phyloP scores from a whole-genome alignment of 805 yeast species.

The Vanderwaltozyma yarrowii region DNA sequence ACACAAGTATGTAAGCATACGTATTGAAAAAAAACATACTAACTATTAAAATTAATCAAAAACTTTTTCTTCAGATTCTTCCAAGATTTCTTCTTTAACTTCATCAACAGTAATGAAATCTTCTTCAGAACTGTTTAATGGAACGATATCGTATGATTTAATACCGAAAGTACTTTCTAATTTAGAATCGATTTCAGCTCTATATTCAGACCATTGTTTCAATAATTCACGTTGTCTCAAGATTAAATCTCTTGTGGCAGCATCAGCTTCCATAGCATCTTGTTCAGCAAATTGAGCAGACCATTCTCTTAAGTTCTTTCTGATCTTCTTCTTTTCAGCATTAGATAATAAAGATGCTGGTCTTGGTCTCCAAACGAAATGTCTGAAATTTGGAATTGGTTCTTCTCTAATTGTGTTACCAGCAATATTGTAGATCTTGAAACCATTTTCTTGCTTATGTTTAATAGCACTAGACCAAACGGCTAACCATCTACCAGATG shows the following conservation, averaged over 20 bases:
- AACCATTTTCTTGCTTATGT: constrained; percentile 83
- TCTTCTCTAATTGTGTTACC: constrained; percentile 74
- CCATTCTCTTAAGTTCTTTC: constrained; percentile 81
- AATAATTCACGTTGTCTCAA: constrained; percentile 70
- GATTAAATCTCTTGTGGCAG: constrained; percentile 83
- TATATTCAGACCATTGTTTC: constrained; percentile 79
- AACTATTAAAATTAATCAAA: constrained; percentile 22
- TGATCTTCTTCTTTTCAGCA: constrained; percentile 78
- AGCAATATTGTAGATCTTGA: constrained; percentile 72
- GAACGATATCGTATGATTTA: constrained; percentile 32
- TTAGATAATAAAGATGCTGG: constrained; percentile 68
- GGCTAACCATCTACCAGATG: constrained; percentile 84
- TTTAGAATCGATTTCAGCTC: constrained; percentile 41
- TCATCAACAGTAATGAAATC: constrained; percentile 63
- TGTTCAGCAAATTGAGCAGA: constrained; percentile 87
- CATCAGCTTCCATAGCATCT: constrained; percentile 93
- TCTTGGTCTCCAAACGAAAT: constrained; percentile 95
- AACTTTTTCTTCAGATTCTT: constrained; percentile 61
- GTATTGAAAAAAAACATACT: no score
- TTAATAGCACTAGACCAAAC: constrained; percentile 84
- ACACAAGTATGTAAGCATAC: no score
- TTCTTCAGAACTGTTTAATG: constrained; percentile 26
- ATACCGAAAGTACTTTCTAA: constrained; percentile 28
- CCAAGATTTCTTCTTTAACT: constrained; percentile 62
- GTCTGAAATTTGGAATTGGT: constrained; percentile 70